Percentiles rank a stretch among this genome's conserved stretches.
Evolutionary conservation across 75 land plant genomes (phyloP).

Genomic region (Pinus taeda): DNA sequence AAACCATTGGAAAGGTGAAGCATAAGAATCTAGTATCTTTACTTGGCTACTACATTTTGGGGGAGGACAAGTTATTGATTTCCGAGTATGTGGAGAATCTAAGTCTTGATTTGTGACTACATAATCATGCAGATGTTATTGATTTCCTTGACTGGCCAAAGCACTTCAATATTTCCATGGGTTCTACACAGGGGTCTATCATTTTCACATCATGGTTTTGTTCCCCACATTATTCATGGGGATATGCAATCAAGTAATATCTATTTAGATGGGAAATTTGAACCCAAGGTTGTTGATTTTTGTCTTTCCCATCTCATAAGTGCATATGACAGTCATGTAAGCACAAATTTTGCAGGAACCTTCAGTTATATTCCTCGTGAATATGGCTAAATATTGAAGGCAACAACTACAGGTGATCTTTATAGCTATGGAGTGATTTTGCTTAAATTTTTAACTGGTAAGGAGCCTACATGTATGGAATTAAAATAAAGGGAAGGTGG

Average conservation of each 20-base stretch:
- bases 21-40: slow-evolving; percentile 56
- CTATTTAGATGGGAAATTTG: slow-evolving; percentile 46
- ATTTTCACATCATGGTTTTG: slow-evolving; percentile 64
- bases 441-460: slow-evolving; percentile 64
- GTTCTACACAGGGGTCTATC: slow-evolving; percentile 62
- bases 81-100: slow-evolving; percentile 70
- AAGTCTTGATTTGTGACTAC: slow-evolving; percentile 63
- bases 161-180: slow-evolving; percentile 49
- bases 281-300: slow-evolving; percentile 68
- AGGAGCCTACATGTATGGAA: slow-evolving; percentile 63
- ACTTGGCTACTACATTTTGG: slow-evolving; percentile 59
- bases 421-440: slow-evolving; percentile 65
- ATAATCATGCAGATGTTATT: slow-evolving; percentile 48
- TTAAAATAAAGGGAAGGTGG: slow-evolving; percentile 61
- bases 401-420: slow-evolving; percentile 66
- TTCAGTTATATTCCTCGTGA: slow-evolving; percentile 73
- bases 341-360: slow-evolving; percentile 72
- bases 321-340: slow-evolving; percentile 73
- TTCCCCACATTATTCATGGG: slow-evolving; percentile 68
- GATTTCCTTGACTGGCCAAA: slow-evolving; percentile 50
- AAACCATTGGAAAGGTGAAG: slow-evolving; percentile 72
- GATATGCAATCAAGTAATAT: slow-evolving; percentile 83
- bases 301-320: slow-evolving; percentile 67
- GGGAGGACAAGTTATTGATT: slow-evolving; percentile 60
- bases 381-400: slow-evolving; percentile 52